phyloP scores from a whole-genome alignment of 352 stramenopile species.

The Phytopythium sindhum region DNA sequence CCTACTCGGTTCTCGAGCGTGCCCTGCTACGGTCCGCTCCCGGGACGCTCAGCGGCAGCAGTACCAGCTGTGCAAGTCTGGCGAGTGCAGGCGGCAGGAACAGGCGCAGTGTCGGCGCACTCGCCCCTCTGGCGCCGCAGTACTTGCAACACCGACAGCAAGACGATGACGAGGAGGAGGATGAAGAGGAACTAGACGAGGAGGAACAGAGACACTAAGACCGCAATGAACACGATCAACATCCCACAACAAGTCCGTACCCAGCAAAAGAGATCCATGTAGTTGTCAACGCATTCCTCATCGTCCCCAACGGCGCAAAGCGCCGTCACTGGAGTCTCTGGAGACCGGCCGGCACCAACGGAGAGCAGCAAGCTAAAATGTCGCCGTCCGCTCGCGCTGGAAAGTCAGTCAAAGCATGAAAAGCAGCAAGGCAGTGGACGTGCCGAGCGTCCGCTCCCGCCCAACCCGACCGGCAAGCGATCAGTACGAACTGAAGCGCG shows the following conservation, averaged over 20 bases:
- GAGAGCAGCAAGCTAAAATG: neutral
- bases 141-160: neutral
- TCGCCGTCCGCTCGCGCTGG: neutral
- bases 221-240: neutral
- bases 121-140: neutral
- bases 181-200: neutral
- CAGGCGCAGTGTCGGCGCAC: neutral
- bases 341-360: too few species aligned
- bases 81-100: neutral
- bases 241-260: neutral
- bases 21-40: conserved; percentile 40
- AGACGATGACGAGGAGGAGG: neutral
- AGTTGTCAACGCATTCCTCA: neutral
- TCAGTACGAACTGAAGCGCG: neutral
- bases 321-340: neutral
- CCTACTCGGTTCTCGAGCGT: conserved; percentile 68
- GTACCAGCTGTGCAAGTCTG: neutral
- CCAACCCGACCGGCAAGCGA: too few species aligned
- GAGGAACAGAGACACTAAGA: neutral
- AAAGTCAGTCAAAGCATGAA: neutral
- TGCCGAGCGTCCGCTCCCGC: neutral
- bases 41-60: neutral
- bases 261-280: neutral
- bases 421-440: too few species aligned
- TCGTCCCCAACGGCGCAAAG: neutral